Evolutionary conservation across 345 rosid species (phyloP).

Genomic region (Murraya paniculata): DNA sequence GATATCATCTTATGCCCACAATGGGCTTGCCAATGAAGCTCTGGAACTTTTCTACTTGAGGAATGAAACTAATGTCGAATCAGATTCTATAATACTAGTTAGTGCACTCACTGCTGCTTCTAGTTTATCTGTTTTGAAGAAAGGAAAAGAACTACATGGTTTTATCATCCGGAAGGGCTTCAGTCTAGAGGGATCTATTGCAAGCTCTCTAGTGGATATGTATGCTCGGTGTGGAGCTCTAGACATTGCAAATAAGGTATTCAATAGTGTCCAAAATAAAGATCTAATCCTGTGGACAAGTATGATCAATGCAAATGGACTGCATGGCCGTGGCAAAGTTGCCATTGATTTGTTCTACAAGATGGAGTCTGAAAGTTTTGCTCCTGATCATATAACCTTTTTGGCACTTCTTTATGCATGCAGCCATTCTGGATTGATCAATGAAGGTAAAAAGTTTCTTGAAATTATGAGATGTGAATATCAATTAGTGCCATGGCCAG

Average conservation of each 20-base stretch:
- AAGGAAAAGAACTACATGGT: constrained; percentile 79
- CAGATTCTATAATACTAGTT: constrained; percentile 62
- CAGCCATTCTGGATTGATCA: constrained; percentile 74
- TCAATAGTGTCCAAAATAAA: constrained; percentile 37
- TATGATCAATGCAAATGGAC: constrained; percentile 77
- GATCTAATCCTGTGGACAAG: constrained; percentile 63
- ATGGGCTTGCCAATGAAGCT: constrained; percentile 63
- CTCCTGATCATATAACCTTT: constrained; percentile 75
- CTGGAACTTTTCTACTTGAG: constrained; percentile 43
- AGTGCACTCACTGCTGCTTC: constrained; percentile 64
- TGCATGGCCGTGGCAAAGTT: constrained; percentile 72
- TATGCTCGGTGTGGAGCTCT: constrained; percentile 75
- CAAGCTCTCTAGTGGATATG: constrained; percentile 73
- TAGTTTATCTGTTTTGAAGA: constrained; percentile 57
- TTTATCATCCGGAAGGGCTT: constrained; percentile 55
- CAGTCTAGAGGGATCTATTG: constrained; percentile 50
- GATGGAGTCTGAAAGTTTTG: constrained; percentile 43
- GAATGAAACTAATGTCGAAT: constrained; percentile 47
- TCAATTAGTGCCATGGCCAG: constrained; percentile 82
- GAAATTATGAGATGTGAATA: constrained; percentile 58
- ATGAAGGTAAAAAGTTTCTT: constrained; percentile 61
- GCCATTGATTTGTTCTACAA: constrained; percentile 55
- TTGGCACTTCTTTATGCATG: constrained; percentile 78
- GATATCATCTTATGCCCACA: constrained; percentile 62
- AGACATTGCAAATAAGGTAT: constrained; percentile 51